phyloP scores from a whole-genome alignment of 805 yeast genomes.

The Blastobotrys peoriensis region DNA sequence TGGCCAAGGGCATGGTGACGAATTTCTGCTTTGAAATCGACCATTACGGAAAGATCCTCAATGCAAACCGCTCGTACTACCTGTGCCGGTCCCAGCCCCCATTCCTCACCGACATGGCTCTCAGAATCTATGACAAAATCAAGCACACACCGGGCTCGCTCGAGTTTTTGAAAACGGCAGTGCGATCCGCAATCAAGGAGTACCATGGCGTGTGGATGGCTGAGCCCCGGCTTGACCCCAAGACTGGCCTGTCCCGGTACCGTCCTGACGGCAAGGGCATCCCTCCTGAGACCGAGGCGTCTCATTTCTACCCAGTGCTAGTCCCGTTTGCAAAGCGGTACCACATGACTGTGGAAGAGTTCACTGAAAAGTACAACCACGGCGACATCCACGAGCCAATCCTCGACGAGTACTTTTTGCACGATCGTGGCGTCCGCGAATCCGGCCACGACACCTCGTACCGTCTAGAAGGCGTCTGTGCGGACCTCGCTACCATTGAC shows the following conservation, averaged over 20 bases:
- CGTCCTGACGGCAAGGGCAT: conserved; percentile 89
- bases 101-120: conserved; percentile 87
- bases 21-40: conserved; percentile 86
- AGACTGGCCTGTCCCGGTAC: conserved; percentile 79
- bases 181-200: conserved; percentile 78
- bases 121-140: conserved; percentile 57
- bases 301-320: conserved; percentile 73
- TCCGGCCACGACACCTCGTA: conserved; percentile 95
- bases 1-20: conserved; percentile 86
- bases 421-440: conserved; percentile 93
- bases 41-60: conserved; percentile 86
- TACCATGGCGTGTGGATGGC: conserved; percentile 75
- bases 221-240: conserved; percentile 63
- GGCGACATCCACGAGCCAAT: conserved; percentile 65
- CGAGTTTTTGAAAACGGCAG: conserved; percentile 59
- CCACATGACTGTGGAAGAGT: conserved; percentile 50
- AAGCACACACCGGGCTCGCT: conserved; percentile 34
- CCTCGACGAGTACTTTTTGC: conserved; percentile 82
- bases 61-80: conserved; percentile 91
- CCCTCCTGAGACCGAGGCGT: conserved; percentile 93
- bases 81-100: conserved; percentile 95
- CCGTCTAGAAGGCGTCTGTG: conserved; percentile 84
- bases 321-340: conserved; percentile 63
- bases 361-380: conserved; percentile 62
- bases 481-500: conserved; percentile 85